These are phyloP conservation scores for Letharia lupina DNA, from an alignment of 495 filamentous ascomycete species.

Conservation along the genomic window DNA sequence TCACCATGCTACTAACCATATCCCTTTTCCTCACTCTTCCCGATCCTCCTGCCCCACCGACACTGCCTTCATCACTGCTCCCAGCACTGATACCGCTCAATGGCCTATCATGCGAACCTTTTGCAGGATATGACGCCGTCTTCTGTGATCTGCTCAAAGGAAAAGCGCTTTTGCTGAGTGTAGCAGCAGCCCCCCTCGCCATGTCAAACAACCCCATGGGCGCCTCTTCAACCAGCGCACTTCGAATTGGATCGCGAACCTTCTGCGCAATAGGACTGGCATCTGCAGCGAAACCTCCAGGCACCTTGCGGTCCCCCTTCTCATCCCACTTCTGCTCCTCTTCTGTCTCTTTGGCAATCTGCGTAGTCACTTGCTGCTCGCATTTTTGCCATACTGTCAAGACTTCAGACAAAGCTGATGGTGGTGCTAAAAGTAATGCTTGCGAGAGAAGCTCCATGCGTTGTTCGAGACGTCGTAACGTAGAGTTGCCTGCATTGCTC, in stretches of 20 bases:
- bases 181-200: conserved; percentile 70
- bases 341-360: conserved; percentile 61
- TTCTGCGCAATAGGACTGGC: conserved; percentile 32
- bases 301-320: conserved; percentile 55
- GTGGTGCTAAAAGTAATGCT: conserved; percentile 72
- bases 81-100: conserved; percentile 23
- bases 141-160: conserved; percentile 33
- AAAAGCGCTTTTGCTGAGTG: conserved; percentile 57
- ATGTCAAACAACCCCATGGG: conserved; percentile 94
- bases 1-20: conserved; percentile 68
- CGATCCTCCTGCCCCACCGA: conserved; percentile 32
- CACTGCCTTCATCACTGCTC: conserved; percentile 28
- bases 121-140: background rate
- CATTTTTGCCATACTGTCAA: conserved; percentile 75
- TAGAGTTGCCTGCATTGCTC: conserved; percentile 38
- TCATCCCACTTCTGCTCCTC: conserved; percentile 67
- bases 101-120: conserved; percentile 10
- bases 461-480: conserved; percentile 62
- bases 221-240: conserved; percentile 54
- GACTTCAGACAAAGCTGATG: conserved; percentile 72
- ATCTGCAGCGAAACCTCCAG: conserved; percentile 51
- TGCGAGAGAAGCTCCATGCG: conserved; percentile 85
- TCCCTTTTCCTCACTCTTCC: conserved; percentile 66
- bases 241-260: conserved; percentile 32
- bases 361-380: conserved; percentile 71